Evolutionary conservation across 2,329 filamentous ascomycete genomes (phyloP), one percentile per base, ranked within the genome.

Genomic region (Gaeumannomyces sp.): DNA sequence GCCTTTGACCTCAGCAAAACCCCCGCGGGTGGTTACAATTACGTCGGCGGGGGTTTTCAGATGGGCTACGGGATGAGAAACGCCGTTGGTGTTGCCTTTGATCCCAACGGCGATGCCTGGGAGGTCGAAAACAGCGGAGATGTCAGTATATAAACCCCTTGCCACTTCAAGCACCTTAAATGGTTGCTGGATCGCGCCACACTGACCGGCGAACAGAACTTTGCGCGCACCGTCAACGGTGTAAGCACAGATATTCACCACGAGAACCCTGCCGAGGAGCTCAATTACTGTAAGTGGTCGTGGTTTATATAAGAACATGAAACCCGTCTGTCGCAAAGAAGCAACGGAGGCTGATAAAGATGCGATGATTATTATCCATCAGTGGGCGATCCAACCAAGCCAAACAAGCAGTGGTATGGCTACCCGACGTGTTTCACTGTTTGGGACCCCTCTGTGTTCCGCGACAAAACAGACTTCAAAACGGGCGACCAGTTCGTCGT

Each of bases 191-290:
- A 7, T 7, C 1, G 35, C 38, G 5, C 19, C 38, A 14, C 11
- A 19, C 38, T 45, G 16, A 45, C 38, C 38, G 6, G 38, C 14
- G 38, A 45, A 45, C 53, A 73, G 71, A 76, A 88, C 64, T 79
- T 88, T 60, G 73, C 75, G 28, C 78, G 76, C 33, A 75, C 71
- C 5, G 70, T 84, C 35, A 77, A 80, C 64, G 80, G 81, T 59
- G 70, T 78, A 33, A 69, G 69, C 6, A 69, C 68, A 7, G 83
- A 85, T 63, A 82, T 88, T 64, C 83, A 86, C 69, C 76, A 80
- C 59, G 78, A 88, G 71, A 89, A 89, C 70, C 87, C 87, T 1
- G 85, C 83, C 4, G 87, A 89, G 70, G 85, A 89, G 74, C 74
- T 89, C 69, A 89, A 89, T 73, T 88, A 84, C 73, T 79, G 85